Evolutionary conservation across 306 rosid species (phyloP).

Genomic region (Datisca glomerata): DNA sequence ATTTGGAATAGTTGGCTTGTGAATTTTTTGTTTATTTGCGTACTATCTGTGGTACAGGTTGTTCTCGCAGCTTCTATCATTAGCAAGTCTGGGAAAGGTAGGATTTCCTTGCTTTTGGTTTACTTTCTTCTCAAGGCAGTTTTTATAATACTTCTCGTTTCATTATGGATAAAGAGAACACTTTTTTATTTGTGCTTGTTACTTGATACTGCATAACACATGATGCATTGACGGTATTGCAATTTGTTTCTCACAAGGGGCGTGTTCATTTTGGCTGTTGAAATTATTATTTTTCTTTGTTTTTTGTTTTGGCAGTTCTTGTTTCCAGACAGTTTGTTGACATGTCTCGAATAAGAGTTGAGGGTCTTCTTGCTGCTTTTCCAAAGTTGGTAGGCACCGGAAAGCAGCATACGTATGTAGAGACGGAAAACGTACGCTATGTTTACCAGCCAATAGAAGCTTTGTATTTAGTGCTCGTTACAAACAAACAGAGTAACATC

Average conservation of each 20-base stretch:
- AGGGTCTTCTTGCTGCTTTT: slow-evolving; percentile 95
- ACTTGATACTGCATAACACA: no score
- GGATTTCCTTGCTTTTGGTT: slow-evolving; percentile 5
- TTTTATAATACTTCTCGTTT: no score
- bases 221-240: no score
- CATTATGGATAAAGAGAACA: no score
- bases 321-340: slow-evolving; percentile 89
- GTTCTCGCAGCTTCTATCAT: slow-evolving; percentile 86
- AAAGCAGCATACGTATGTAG: slow-evolving; percentile 88
- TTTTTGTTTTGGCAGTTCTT: slow-evolving; percentile 48
- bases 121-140: neutral
- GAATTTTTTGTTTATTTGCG: no score
- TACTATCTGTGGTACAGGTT: slow-evolving; percentile 44
- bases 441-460: slow-evolving; percentile 97
- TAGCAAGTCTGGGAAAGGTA: slow-evolving; percentile 94
- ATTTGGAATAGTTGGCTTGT: no score
- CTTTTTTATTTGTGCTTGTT: no score
- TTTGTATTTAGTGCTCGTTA: slow-evolving; percentile 80
- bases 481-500: slow-evolving; percentile 94
- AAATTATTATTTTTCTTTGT: neutral
- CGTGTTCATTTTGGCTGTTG: no score
- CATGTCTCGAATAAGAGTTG: slow-evolving; percentile 90
- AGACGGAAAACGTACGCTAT: slow-evolving; percentile 94
- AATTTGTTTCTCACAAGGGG: no score
- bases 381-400: slow-evolving; percentile 96